A percentile compares a stretch with the other conserved stretches of the same genome.
Conservation (phyloP, 495 filamentous ascomycete genomes). For the Poronia punctata region DNA sequence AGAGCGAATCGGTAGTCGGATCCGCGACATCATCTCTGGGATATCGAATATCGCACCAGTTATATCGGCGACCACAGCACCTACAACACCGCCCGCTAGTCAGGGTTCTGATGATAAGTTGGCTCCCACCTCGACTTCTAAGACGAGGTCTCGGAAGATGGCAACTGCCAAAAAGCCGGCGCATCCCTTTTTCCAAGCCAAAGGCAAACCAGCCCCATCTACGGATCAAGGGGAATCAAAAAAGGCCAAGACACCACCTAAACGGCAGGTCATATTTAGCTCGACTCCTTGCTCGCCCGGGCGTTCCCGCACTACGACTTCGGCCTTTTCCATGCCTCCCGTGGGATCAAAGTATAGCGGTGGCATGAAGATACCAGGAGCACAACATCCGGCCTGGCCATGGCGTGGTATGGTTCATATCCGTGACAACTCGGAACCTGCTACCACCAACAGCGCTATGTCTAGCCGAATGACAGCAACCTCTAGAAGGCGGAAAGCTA, state of each 20-base stretch:
- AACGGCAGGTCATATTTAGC: constrained; percentile 26
- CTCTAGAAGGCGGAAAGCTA: constrained; percentile 38
- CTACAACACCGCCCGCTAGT: constrained; percentile 10
- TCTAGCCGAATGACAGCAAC: neutral
- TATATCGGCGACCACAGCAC: neutral
- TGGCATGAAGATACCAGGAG: constrained; percentile 51
- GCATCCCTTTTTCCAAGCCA: constrained; percentile 74
- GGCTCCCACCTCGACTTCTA: neutral
- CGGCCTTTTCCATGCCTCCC: constrained; percentile 20
- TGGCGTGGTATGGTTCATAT: constrained; percentile 57
- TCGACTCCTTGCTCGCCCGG: constrained; percentile 29
- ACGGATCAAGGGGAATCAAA: constrained; percentile 10
- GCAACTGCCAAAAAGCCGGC: constrained; percentile 50
- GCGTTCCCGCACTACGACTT: constrained; percentile 13
- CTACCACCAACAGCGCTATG: neutral
- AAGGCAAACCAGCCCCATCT: constrained; percentile 15
- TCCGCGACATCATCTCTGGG: constrained; percentile 25
- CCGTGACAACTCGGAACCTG: constrained; percentile 25
- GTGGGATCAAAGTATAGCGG: constrained; percentile 25
- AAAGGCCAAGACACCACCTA: constrained; percentile 3
- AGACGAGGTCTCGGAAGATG: constrained; percentile 15
- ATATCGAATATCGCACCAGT: constrained; percentile 7
- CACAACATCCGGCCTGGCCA: constrained; percentile 63
- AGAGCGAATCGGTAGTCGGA: constrained; percentile 24
- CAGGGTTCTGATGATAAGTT: constrained; percentile 3